phyloP scores from a whole-genome alignment of 495 filamentous ascomycete species.

The Pyronema omphalodes region DNA sequence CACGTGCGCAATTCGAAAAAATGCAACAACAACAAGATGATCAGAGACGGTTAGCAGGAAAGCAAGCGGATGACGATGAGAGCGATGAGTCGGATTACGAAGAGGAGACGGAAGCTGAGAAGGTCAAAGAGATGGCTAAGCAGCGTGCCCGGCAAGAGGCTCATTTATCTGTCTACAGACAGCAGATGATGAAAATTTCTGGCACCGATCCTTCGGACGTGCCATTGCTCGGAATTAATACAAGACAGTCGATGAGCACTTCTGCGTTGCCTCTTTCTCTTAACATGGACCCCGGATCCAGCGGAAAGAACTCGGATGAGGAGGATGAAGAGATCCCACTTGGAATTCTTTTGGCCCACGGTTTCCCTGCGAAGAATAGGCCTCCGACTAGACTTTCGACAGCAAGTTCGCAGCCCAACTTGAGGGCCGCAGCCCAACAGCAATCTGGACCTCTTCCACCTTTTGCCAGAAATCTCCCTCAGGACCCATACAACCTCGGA shows the following conservation, averaged over 20 bases:
- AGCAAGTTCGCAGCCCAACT: conserved; percentile 45
- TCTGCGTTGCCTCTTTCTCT: conserved; percentile 31
- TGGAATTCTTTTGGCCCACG: conserved; percentile 76
- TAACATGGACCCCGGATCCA: conserved; percentile 12
- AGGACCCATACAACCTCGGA: conserved; percentile 68
- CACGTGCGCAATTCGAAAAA: conserved; percentile 67
- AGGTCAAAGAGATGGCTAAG: conserved; percentile 48
- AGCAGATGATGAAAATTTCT: conserved; percentile 94
- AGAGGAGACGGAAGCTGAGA: conserved; percentile 71
- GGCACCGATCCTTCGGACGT: conserved; percentile 39
- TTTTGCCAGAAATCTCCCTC: conserved; percentile 73
- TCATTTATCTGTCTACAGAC: conserved; percentile 73
- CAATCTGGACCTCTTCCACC: conserved; percentile 38
- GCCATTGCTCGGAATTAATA: conserved; percentile 9
- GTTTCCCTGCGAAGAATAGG: conserved; percentile 69
- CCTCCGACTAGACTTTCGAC: conserved; percentile 54
- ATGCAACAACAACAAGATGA: conserved; percentile 66
- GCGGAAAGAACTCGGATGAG: conserved; percentile 38
- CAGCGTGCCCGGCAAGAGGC: conserved; percentile 81
- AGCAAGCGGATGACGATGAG: conserved; percentile 29
- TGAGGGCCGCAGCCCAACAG: conserved; percentile 30
- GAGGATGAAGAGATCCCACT: conserved; percentile 80
- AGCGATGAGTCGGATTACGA: conserved; percentile 43
- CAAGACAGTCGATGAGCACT: conserved; percentile 35
- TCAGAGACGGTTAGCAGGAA: conserved; percentile 32